Evolutionary conservation across 257 asterid genomes (phyloP).

Genomic region (Galeopsis tetrahit): DNA sequence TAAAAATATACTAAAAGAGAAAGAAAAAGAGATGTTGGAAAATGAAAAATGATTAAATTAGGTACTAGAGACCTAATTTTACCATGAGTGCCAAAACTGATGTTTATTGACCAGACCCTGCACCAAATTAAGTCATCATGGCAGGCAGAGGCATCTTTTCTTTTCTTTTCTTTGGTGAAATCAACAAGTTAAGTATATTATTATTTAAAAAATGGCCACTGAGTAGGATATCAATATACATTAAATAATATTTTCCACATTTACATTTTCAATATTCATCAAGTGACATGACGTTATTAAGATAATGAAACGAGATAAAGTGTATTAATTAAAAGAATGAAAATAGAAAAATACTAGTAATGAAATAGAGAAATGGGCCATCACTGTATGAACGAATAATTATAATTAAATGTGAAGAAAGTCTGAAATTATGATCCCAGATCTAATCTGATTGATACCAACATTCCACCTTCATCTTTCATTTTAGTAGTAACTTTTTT

Average conservation of each 20-base stretch:
- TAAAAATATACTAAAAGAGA: not conserved
- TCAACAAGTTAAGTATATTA: constrained; percentile 38
- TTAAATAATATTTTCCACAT: not conserved
- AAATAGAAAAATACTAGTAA: constrained; percentile 2
- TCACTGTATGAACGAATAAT: constrained; percentile 23
- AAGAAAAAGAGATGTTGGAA: not conserved
- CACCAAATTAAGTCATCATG: constrained; percentile 44
- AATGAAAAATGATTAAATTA: constrained; percentile 28
- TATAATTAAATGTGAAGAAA: constrained; percentile 34
- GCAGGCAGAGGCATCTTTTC: constrained; percentile 38
- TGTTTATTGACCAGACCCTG: constrained; percentile 26
- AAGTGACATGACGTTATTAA: not conserved
- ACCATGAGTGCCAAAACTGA: constrained; percentile 4
- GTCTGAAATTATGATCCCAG: constrained; percentile 45
- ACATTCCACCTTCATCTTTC: constrained; percentile 57
- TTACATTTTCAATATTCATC: not conserved
- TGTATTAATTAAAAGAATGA: not conserved
- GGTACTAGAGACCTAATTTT: constrained; percentile 32
- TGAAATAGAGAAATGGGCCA: constrained; percentile 44
- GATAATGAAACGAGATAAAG: not conserved
- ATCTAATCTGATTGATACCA: constrained; percentile 53
- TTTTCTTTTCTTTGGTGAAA: constrained; percentile 36
- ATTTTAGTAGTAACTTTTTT: constrained; percentile 26
- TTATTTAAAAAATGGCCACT: not conserved
- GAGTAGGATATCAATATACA: not conserved